Base-by-base conservation (phyloP, 208 protist genomes). In the Trypanosoma caninum region DNA sequence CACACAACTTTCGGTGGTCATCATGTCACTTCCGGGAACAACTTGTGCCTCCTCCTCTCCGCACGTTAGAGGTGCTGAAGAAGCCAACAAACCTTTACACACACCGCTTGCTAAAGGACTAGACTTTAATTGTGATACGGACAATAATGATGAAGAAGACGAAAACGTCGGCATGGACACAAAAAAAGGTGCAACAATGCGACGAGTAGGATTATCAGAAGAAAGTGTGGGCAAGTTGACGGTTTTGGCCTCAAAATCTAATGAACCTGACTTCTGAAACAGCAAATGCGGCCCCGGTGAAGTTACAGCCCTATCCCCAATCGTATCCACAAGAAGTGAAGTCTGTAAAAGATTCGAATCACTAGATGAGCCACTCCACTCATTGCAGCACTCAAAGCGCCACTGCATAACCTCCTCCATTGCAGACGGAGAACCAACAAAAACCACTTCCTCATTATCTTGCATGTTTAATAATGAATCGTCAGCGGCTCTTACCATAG, bases 221-320 rank as follows among this genome's bases (percentile, higher is more conserved):
- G 30, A 7, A 34, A 18, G 18, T 35, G 55, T 3, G 14, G 14
- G 16, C 3, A 50, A 1, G 16, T 7, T 31, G 11, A 5, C 4
- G 2, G 37, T 2, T 22, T 13, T 14, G 10, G 25, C 37, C 9
- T 23, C 23, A 2, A 35, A 65, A 22, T 47, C 34, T 14, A 45
- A 6, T 34, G 44, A 45, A 4, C 47, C 2, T 38, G 58, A 6
- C 28, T 77, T 67, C 31, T 63, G 52, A 28, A 76, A 80, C 2
- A 77, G 72, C 10, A 61, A 68, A 14, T 55, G 62, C 13, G 82
- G 23, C 20, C 63, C 57, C 14, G 58, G 44, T 3, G 50, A 59
- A 57, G 79, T 73, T 8, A 42, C 31, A 13, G 69, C 57, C 59
- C 80, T 74, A 40, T 68, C 25, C 2, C 48, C 66, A 40, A 78